Evolutionary conservation across 2,329 filamentous ascomycete species (phyloP).

Genomic region (Periconia sp.): DNA sequence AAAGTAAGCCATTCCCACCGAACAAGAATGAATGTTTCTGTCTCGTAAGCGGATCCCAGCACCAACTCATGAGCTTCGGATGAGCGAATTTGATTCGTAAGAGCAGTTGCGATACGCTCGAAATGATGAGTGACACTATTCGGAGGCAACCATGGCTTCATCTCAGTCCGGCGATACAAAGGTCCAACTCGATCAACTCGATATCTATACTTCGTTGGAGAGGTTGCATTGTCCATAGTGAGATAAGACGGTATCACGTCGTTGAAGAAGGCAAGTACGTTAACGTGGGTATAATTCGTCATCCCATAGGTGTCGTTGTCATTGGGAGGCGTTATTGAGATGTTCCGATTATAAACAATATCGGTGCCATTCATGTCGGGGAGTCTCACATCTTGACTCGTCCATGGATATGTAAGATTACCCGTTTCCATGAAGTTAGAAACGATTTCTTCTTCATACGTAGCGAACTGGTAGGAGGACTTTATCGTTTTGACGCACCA

Average conservation of each 20-base stretch:
- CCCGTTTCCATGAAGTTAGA: constrained; percentile 12
- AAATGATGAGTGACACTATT: constrained; percentile 24
- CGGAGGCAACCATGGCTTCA: constrained; percentile 21
- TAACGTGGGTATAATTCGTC: constrained; percentile 3
- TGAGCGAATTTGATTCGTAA: constrained; percentile 26
- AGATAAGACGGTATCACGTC: constrained; percentile 16
- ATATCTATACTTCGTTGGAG: neutral
- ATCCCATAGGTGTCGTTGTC: constrained; percentile 5
- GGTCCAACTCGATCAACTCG: neutral
- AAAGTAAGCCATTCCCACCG: constrained; percentile 31
- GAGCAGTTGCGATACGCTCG: constrained; percentile 15
- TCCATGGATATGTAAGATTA: constrained; percentile 9
- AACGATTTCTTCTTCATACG: constrained; percentile 17
- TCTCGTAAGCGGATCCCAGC: constrained; percentile 10
- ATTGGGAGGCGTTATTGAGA: constrained; percentile 3
- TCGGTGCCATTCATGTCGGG: neutral
- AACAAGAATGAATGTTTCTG: constrained; percentile 13
- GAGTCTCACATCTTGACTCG: neutral
- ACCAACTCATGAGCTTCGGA: constrained; percentile 3
- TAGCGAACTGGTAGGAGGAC: constrained; percentile 16
- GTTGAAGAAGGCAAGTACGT: constrained; percentile 2
- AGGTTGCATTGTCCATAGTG: constrained; percentile 1
- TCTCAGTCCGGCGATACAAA: neutral
- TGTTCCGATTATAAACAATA: constrained; percentile 6
- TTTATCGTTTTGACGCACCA: constrained; percentile 27